Evolutionary conservation across 345 rosid species (phyloP), one percentile per base, ranked within the genome.

Genomic region (Dovyalis caffra): DNA sequence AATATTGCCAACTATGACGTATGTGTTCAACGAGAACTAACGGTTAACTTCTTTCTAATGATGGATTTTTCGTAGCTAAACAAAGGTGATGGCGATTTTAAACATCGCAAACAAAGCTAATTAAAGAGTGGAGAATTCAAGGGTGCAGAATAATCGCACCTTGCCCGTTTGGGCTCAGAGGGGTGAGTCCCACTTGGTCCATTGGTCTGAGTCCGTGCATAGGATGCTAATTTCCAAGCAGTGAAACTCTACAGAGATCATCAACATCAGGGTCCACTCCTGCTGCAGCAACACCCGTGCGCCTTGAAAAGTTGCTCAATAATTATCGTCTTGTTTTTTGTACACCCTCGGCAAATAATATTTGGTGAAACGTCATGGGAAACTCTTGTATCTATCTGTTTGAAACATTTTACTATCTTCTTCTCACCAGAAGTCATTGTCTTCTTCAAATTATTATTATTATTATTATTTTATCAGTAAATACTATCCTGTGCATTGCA

Each of bases 241-340:
- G 38, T 25, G 64, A 38, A 73, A 29, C 61, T 3, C 15, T 45
- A 33, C 63, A 66, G 34, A 66, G 34, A 72, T 47, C 0, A 70
- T 69, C 64, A 73, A 71, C 73, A 70, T 68, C 43, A 67, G 79
- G 82, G 83, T 60, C 78, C 83, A 74, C 77, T 73, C 72, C 47
- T 56, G 71, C 65, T 33, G 33, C 34, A 37, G 58, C 77, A 9
- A 73, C 76, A 74, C 75, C 76, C 87, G 86, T 82, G 87, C 69
- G 81, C 75, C 79, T 73, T 29, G 4, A 67, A 75, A 85, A 71
- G 74, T 18, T 71, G 79, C 71, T 73, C 78, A 57, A 64, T 80
- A 32, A 67, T 78, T 65, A 60, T 66, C 66, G 4, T 70, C n/a
- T 35, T 64, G 3, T 4, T 66, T 11, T 38, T 8, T 3, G 1